Conservation (phyloP, 495 filamentous ascomycete species). For the Penicillium ucsense region DNA sequence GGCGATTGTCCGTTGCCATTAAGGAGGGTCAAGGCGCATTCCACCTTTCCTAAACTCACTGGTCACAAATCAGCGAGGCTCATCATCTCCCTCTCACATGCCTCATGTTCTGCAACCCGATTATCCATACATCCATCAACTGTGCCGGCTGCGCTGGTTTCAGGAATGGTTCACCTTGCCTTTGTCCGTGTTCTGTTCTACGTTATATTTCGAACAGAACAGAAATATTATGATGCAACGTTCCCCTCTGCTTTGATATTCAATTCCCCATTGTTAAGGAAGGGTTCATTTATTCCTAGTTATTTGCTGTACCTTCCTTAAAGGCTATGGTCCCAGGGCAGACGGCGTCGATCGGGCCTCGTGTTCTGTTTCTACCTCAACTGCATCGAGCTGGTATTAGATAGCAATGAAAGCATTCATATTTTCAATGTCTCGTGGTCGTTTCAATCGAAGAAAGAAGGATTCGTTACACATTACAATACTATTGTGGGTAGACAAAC, state of each 20-base stretch:
- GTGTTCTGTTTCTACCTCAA: slow-evolving; percentile 3
- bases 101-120: background rate
- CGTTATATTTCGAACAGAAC: too few relatives aligned
- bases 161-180: background rate
- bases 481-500: too few relatives aligned
- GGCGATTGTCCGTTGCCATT: slow-evolving; percentile 74
- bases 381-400: slow-evolving; percentile 21
- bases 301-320: slow-evolving; percentile 2
- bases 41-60: slow-evolving; percentile 64
- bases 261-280: slow-evolving; percentile 11
- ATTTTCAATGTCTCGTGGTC: background rate
- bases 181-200: background rate
- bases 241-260: slow-evolving; percentile 11
- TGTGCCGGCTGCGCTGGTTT: slow-evolving; percentile 4
- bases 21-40: slow-evolving; percentile 98
- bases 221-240: slow-evolving; percentile 10
- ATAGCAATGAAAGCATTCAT: slow-evolving; percentile 27
- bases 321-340: slow-evolving; percentile 9
- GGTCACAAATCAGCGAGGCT: background rate
- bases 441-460: too few relatives aligned
- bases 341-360: slow-evolving; percentile 13
- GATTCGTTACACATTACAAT: too few relatives aligned
- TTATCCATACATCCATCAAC: background rate
- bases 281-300: slow-evolving; percentile 7
- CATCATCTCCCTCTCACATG: background rate